These are phyloP conservation scores for Thermoascus crustaceus DNA, from an alignment of 2,329 filamentous ascomycete species.

Conservation along the genomic window DNA sequence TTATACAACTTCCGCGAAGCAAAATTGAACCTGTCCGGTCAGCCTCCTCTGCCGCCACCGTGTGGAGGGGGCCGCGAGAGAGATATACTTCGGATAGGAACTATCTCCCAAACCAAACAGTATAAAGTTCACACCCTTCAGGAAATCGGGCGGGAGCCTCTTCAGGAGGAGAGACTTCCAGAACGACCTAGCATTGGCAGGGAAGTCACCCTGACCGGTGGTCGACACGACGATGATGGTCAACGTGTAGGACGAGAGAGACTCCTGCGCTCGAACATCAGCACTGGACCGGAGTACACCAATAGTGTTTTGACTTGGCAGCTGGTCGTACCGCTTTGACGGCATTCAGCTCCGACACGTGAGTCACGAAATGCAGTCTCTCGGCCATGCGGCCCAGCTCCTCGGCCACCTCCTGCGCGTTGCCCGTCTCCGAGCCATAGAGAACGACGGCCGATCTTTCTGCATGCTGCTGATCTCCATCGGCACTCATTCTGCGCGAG, in stretches of 20 bases:
- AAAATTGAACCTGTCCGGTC: slow-evolving; percentile 70
- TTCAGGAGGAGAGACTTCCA: slow-evolving; percentile 80
- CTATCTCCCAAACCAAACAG: slow-evolving; percentile 91
- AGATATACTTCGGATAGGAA: slow-evolving; percentile 76
- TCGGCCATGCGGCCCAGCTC: slow-evolving; percentile 69
- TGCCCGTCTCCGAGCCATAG: slow-evolving; percentile 93
- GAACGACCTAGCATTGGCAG: slow-evolving; percentile 69
- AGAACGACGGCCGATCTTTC: slow-evolving; percentile 59
- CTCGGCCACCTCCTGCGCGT: slow-evolving; percentile 81
- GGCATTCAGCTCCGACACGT: slow-evolving; percentile 68
- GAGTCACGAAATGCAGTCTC: slow-evolving; percentile 68
- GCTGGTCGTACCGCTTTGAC: slow-evolving; percentile 59
- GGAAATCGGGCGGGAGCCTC: slow-evolving; percentile 62
- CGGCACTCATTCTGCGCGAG: slow-evolving; percentile 18
- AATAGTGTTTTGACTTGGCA: neutral
- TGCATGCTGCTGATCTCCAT: slow-evolving; percentile 6
- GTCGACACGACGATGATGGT: slow-evolving; percentile 76
- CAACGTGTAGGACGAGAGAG: slow-evolving; percentile 27
- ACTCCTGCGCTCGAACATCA: slow-evolving; percentile 17
- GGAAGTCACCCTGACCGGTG: slow-evolving; percentile 89
- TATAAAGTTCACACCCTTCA: slow-evolving; percentile 64
- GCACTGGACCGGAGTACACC: neutral
- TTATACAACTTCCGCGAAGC: slow-evolving; percentile 82
- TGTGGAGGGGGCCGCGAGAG: neutral
- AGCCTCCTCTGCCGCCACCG: slow-evolving; percentile 3